Percentiles rank a stretch among this genome's conserved stretches.
Conservation (phyloP, 2,329 filamentous ascomycete species). For the Arthrinium puccinioides region DNA sequence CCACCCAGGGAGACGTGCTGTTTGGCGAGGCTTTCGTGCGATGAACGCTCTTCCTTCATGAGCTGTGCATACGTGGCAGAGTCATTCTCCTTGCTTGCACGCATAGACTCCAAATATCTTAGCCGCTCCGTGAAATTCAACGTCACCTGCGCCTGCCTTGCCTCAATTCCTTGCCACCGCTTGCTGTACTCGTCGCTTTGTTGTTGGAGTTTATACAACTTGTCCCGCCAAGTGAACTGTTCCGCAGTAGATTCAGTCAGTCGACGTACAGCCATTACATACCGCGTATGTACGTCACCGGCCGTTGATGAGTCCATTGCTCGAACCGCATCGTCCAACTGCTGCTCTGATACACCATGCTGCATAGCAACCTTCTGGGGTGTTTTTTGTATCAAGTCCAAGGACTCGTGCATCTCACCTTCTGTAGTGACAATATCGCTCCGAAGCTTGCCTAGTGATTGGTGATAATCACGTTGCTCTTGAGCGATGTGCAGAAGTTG, state of each 20-base stretch:
- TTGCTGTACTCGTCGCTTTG: neutral
- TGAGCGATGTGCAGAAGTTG: too few species aligned
- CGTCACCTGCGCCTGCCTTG: neutral
- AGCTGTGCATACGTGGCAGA: neutral
- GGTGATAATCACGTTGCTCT: too few species aligned
- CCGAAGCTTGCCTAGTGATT: too few species aligned
- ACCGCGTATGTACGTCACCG: neutral
- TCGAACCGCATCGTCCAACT: neutral
- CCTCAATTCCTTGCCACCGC: neutral
- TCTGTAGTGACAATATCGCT: neutral
- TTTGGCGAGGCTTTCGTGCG: neutral
- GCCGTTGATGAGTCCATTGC: neutral
- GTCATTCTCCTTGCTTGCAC: neutral
- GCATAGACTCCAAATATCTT: neutral
- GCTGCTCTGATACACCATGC: neutral
- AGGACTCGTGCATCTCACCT: neutral
- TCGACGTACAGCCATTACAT: neutral
- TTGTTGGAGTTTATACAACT: neutral
- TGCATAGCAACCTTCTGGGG: neutral
- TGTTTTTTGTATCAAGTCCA: neutral
- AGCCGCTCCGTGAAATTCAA: neutral
- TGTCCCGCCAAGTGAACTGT: neutral
- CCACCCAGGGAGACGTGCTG: neutral
- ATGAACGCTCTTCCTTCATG: neutral
- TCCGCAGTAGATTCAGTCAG: neutral